These are phyloP conservation scores for Novymonas esmeraldas DNA, from an alignment of 208 protist species.

Conservation along the genomic window DNA sequence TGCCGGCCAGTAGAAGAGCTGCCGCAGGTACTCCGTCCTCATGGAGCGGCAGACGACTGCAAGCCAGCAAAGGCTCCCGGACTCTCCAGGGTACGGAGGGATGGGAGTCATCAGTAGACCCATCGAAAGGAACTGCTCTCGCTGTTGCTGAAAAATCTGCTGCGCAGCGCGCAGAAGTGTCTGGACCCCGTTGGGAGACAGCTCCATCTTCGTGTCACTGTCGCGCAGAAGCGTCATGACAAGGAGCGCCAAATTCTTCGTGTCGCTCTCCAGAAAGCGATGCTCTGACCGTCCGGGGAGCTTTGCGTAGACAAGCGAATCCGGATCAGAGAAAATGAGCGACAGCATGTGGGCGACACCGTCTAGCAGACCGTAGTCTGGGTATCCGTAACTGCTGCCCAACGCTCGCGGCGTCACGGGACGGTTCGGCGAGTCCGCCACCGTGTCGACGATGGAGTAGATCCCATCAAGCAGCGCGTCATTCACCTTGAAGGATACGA, in stretches of 20 bases:
- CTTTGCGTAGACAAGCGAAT: conserved; percentile 69
- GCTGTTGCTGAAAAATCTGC: conserved; percentile 58
- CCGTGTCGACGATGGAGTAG: conserved; percentile 48
- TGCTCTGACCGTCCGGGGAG: conserved; percentile 17
- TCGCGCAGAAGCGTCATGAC: conserved; percentile 76
- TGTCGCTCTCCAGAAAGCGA: conserved; percentile 61
- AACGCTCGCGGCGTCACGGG: conserved; percentile 59
- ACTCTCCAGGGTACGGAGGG: conserved; percentile 45
- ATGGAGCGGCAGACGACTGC: conserved; percentile 77
- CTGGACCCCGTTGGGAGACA: conserved; percentile 83
- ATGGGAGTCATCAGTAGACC: conserved; percentile 62
- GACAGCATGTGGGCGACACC: conserved; percentile 89
- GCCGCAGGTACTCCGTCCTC: conserved; percentile 70
- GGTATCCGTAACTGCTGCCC: conserved; percentile 88
- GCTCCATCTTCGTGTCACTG: conserved; percentile 67
- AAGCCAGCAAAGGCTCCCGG: conserved; percentile 44
- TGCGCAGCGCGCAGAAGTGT: conserved; percentile 77
- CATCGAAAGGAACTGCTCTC: conserved; percentile 55
- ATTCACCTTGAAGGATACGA: conserved; percentile 71
- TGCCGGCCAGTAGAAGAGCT: conserved; percentile 83
- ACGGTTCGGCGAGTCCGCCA: conserved; percentile 28
- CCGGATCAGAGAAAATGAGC: conserved; percentile 77
- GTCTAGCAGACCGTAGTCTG: conserved; percentile 89
- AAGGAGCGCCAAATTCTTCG: conserved; percentile 45
- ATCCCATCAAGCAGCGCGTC: conserved; percentile 48